A percentile compares a stretch with the other conserved stretches of the same genome.
These are phyloP conservation scores for Piper longum DNA, from an alignment of 164 flowering plant genomes.

Conservation along the genomic window DNA sequence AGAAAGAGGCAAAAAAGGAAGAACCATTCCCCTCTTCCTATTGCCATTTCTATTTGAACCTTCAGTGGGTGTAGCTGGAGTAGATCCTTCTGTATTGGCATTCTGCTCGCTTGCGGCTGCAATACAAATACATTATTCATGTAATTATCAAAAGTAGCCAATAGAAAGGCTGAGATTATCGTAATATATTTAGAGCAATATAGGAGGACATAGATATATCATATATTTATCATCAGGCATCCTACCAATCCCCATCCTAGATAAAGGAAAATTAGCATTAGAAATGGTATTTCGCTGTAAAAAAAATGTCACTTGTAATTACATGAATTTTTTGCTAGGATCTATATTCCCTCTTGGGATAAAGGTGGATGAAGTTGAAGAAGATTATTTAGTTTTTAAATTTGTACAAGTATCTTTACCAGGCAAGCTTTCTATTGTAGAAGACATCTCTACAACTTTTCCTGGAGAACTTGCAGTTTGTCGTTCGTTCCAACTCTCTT, in stretches of 20 bases:
- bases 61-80: constrained; percentile 6
- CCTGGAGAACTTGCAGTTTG: constrained; percentile 6
- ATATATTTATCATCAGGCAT: no score
- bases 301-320: no score
- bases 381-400: no score
- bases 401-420: neutral
- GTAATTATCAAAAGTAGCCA: neutral
- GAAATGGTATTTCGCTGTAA: no score
- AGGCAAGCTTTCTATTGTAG: neutral
- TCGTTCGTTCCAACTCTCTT: constrained; percentile 7
- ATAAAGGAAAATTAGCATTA: no score
- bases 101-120: neutral
- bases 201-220: no score
- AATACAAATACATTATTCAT: neutral
- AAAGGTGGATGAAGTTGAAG: no score
- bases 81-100: neutral
- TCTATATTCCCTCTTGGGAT: no score
- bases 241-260: no score
- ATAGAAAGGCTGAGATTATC: neutral
- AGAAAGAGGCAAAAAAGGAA: constrained; percentile 34
- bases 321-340: no score
- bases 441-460: neutral
- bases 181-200: no score
- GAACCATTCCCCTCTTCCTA: constrained; percentile 30
- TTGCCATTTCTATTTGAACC: constrained; percentile 1